A percentile compares a stretch with the other conserved stretches of the same genome.
Evolutionary conservation across 2,329 filamentous ascomycete species (phyloP).

Genomic region (Calonectria ilicicola): DNA sequence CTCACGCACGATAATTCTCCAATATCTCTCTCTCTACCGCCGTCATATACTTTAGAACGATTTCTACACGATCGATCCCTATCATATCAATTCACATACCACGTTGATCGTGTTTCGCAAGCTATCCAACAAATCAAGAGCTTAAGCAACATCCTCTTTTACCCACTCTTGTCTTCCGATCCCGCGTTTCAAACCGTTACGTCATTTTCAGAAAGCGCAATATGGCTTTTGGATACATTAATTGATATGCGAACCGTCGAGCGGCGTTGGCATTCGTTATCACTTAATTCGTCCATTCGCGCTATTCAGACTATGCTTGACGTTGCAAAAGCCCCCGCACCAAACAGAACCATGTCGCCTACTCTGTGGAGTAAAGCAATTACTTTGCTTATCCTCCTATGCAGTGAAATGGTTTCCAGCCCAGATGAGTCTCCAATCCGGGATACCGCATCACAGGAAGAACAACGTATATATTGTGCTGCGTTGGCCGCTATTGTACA

Average conservation of each 20-base stretch:
- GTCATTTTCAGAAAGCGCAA: conserved; percentile 54
- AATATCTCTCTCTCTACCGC: conserved; percentile 52
- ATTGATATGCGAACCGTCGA: conserved; percentile 56
- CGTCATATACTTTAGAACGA: conserved; percentile 50
- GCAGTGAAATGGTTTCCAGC: conserved; percentile 53
- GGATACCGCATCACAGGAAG: conserved; percentile 41
- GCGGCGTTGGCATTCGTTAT: conserved; percentile 49
- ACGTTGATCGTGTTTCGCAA: conserved; percentile 54
- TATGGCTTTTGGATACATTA: conserved; percentile 64
- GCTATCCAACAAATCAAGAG: conserved; percentile 60
- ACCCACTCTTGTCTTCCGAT: conserved; percentile 52
- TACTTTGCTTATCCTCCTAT: conserved; percentile 55
- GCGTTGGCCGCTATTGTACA: conserved; percentile 54
- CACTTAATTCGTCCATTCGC: conserved; percentile 47
- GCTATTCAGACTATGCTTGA: conserved; percentile 53
- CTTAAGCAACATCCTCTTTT: conserved; percentile 57
- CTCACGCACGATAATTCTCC: conserved; percentile 43
- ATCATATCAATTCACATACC: conserved; percentile 51
- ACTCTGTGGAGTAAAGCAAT: conserved; percentile 51
- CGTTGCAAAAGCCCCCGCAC: conserved; percentile 42
- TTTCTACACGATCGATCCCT: conserved; percentile 44
- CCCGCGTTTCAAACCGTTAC: conserved; percentile 46
- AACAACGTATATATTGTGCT: conserved; percentile 51
- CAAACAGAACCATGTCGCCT: conserved; percentile 25
- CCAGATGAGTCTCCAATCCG: conserved; percentile 46